Base-by-base conservation (phyloP, 192 early-diverging fungal species). In the Borealophlyctis nickersoniae region DNA sequence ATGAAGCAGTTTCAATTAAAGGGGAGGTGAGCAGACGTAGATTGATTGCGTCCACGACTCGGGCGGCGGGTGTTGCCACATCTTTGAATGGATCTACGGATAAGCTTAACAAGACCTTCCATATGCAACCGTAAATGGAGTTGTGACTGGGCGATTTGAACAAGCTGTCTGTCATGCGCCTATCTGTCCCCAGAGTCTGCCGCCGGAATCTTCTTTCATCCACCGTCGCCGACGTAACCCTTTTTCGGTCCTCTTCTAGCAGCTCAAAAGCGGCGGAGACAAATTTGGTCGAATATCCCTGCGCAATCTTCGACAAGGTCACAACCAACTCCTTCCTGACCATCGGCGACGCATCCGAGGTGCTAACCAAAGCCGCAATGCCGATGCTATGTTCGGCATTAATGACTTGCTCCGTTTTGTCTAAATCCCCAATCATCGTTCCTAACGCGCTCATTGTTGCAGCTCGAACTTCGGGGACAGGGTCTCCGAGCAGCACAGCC, bases 261-360 rank as follows among this genome's bases (percentile, higher is more conserved):
- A 62, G 36, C 62, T 83, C 89, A 62, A 56, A 70, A 0, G 92
- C 89, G 0, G 88, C 88, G 19, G 71, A 63, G 26, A 90, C 75
- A 57, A 92, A 88, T 9, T 83, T 75, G 16, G 74, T 73, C 52
- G 76, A 64, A 34, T 91, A 85, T n/a, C 87, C 78, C 59, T 84
- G 73, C 13, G 93, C 90, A 31, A 91, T 75, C 39, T 82, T 75
- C 11, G 90, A 89, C 22, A 98, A 74, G 13, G 86, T 79, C 34
- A 85, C 72, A 30, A 90, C 92, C 4, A 96, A 82, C 70, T 98
- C 94, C 65, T 86, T 83, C 36, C 96, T 83, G 13, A 98, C 96
- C 64, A 95, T 81, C 23, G 94, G 92, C 14, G 88, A 90, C 29
- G 87, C 92, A 72, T 98, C 96, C 7, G 84, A 69, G 16, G 86